Percentiles rank a stretch among this genome's conserved stretches.
phyloP scores from a whole-genome alignment of 2,329 filamentous ascomycete genomes.

The Plenodomus tracheiphilus region DNA sequence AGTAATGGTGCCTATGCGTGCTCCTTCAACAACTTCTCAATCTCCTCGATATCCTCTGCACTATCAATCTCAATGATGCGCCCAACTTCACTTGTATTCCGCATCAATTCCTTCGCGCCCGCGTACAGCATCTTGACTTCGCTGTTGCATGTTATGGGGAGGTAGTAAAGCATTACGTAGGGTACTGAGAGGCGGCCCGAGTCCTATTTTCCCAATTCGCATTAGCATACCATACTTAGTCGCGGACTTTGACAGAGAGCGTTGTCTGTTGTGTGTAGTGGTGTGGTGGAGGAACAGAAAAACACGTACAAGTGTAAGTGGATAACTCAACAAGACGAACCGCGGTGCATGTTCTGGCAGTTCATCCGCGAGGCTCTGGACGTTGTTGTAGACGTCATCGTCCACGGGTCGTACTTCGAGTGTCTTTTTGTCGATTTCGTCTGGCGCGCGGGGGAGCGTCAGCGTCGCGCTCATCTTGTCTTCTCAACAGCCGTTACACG shows the following conservation, averaged over 20 bases:
- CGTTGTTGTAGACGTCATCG: conserved; percentile 77
- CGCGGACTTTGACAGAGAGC: no score
- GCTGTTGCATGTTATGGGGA: conserved; percentile 87
- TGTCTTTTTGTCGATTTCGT: conserved; percentile 86
- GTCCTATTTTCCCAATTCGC: no score
- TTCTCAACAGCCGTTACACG: not conserved
- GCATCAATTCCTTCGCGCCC: conserved; percentile 92
- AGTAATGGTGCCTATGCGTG: no score
- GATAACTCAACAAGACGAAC: conserved; percentile 89
- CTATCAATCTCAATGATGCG: conserved; percentile 83
- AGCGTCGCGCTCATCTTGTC: conserved; percentile 15
- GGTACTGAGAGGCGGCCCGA: conserved; percentile 86
- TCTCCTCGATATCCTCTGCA: conserved; percentile 78
- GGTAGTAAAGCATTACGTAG: conserved; percentile 93
- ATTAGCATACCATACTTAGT: no score
- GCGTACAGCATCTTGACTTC: conserved; percentile 93
- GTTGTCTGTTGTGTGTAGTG: conserved; percentile 1
- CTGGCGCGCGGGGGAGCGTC: conserved; percentile 54
- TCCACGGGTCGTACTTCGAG: conserved; percentile 87
- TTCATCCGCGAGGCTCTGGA: conserved; percentile 82
- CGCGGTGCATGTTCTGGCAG: conserved; percentile 90
- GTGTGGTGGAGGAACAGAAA: not conserved
- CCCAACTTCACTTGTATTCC: conserved; percentile 88
- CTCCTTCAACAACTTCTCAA: conserved; percentile 67
- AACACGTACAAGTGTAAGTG: conserved; percentile 73